phyloP scores from a whole-genome alignment of 768 basidiomycete genomes.

The Saitozyma podzolica region DNA sequence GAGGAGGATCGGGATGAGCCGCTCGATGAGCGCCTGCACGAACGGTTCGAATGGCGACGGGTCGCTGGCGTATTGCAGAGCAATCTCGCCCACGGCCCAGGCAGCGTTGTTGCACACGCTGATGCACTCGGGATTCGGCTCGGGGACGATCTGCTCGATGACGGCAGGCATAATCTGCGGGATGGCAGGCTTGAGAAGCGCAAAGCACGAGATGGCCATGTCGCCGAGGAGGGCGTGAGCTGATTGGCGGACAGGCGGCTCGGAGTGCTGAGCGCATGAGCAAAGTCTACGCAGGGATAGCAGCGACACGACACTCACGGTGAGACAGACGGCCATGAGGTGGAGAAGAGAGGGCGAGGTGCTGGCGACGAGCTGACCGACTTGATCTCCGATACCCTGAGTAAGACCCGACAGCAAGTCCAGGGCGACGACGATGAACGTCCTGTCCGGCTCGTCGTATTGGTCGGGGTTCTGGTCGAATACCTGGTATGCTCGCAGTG shows the following conservation, averaged over 20 bases:
- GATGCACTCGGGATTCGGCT: conserved; percentile 89
- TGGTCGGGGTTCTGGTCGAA: conserved; percentile 80
- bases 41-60: conserved; percentile 67
- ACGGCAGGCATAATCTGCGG: conserved; percentile 86
- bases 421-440: conserved; percentile 96
- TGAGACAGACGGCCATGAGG: conserved; percentile 82
- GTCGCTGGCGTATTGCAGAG: conserved; percentile 68
- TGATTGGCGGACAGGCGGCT: conserved; percentile 91
- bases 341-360: conserved; percentile 76
- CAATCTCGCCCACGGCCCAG: conserved; percentile 99
- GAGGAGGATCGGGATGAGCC: conserved; percentile 88
- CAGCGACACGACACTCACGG: conserved; percentile 53
- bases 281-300: neutral
- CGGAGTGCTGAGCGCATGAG: conserved; percentile 64
- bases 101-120: conserved; percentile 99
- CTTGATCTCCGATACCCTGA: conserved; percentile 79
- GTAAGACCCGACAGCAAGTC: conserved; percentile 93
- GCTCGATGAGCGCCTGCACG: conserved; percentile 80
- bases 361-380: conserved; percentile 70
- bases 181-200: conserved; percentile 78
- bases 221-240: conserved; percentile 98
- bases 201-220: conserved; percentile 93
- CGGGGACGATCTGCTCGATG: conserved; percentile 83
- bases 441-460: conserved; percentile 90
- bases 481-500: conserved; percentile 80